Conservation (phyloP, 2,329 filamentous ascomycete genomes). For the Claviceps purpurea region DNA sequence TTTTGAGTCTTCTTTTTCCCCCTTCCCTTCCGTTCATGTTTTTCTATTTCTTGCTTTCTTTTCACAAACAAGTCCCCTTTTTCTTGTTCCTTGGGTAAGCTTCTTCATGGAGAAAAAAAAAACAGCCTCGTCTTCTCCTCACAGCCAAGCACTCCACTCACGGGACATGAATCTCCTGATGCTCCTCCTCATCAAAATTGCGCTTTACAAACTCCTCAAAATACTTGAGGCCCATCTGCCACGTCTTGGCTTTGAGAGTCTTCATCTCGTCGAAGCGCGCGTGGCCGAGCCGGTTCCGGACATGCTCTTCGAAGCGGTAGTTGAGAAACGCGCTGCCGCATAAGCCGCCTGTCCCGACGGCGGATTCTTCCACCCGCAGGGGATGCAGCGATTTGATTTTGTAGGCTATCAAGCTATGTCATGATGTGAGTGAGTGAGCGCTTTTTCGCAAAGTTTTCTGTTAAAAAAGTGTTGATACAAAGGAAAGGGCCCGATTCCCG, state of each 20-base stretch:
- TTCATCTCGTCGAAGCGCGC: constrained; percentile 63
- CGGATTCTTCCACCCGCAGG: constrained; percentile 62
- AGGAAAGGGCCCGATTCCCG: too few relatives aligned
- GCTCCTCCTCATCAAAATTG: constrained; percentile 69
- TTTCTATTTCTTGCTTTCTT: too few relatives aligned
- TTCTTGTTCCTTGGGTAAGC: too few relatives aligned
- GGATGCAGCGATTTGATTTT: constrained; percentile 63
- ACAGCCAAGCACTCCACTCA: constrained; percentile 27
- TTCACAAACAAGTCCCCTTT: too few relatives aligned
- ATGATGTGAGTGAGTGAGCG: neutral
- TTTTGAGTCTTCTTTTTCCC: too few relatives aligned
- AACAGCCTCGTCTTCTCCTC: too few relatives aligned
- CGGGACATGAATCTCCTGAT: constrained; percentile 65
- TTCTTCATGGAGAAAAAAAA: too few relatives aligned
- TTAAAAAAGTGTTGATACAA: too few relatives aligned
- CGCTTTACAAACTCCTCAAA: constrained; percentile 79
- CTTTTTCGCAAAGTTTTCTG: too few relatives aligned
- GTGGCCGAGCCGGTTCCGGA: constrained; percentile 52
- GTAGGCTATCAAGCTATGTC: constrained; percentile 56
- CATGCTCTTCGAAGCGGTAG: constrained; percentile 68
- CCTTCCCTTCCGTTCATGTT: too few relatives aligned
- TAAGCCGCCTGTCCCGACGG: constrained; percentile 63
- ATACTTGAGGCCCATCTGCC: constrained; percentile 66
- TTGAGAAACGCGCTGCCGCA: constrained; percentile 72
- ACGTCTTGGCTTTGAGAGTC: constrained; percentile 62